Conservation (phyloP, 352 stramenopile species). For the Pythium brassicae region DNA sequence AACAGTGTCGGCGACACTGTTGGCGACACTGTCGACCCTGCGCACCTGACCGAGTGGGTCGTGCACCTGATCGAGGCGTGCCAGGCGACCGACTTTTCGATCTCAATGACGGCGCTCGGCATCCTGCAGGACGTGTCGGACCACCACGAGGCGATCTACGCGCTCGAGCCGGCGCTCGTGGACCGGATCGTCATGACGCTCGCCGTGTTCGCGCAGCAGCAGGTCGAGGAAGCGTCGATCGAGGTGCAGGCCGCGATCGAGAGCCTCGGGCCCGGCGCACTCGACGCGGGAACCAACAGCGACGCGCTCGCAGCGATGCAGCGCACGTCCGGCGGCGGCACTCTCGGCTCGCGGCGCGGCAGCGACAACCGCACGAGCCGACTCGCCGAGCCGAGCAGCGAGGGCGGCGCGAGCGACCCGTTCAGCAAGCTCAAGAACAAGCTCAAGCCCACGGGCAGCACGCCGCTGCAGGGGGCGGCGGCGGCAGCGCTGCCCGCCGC, state of each 20-base stretch:
- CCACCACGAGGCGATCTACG: constrained; percentile 68
- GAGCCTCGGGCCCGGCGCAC: constrained; percentile 16
- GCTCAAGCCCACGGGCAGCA: constrained; percentile 27
- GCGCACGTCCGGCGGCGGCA: constrained; percentile 16
- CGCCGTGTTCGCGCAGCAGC: constrained; percentile 79
- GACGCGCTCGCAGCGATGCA: constrained; percentile 22
- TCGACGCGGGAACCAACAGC: no score
- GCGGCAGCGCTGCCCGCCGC: constrained; percentile 2
- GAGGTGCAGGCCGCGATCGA: constrained; percentile 82
- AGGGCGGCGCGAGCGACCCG: constrained; percentile 34
- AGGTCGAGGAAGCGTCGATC: constrained; percentile 85
- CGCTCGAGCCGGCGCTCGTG: constrained; percentile 58
- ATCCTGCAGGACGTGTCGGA: constrained; percentile 80
- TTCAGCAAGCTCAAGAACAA: constrained; percentile 79
- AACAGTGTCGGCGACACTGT: not conserved
- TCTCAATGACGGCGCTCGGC: constrained; percentile 72
- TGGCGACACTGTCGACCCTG: constrained; percentile 29
- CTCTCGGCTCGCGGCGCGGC: constrained; percentile 26
- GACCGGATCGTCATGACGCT: constrained; percentile 87
- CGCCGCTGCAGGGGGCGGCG: constrained; percentile 3
- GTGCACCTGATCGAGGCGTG: constrained; percentile 79
- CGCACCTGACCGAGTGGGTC: constrained; percentile 70
- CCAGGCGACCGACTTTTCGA: constrained; percentile 62
- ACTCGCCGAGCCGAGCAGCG: constrained; percentile 23
- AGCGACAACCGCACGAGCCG: constrained; percentile 51